These are phyloP conservation scores for Bipolaris victoriae DNA, from an alignment of 2,329 filamentous ascomycete genomes.

Conservation along the genomic window DNA sequence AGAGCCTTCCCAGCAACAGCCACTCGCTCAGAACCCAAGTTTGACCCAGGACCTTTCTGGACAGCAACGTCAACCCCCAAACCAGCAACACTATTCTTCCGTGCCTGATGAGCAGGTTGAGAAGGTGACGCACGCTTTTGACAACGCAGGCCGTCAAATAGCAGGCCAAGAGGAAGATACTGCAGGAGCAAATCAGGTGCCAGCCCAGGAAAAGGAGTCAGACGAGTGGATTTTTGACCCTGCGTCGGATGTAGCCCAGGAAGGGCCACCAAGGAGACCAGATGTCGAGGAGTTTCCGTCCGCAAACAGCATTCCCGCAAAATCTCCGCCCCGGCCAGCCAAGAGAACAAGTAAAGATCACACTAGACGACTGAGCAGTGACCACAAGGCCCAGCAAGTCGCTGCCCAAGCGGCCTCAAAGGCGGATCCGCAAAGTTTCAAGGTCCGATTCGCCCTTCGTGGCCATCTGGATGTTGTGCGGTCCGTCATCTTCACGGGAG, in stretches of 20 bases:
- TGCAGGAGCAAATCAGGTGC: conserved; percentile 45
- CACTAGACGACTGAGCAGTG: conserved; percentile 65
- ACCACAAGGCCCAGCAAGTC: conserved; percentile 64
- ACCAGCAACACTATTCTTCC: conserved; percentile 49
- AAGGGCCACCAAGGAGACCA: conserved; percentile 66
- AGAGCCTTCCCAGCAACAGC: conserved; percentile 52
- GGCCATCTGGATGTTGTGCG: conserved; percentile 94
- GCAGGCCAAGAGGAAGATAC: conserved; percentile 52
- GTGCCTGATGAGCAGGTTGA: conserved; percentile 63
- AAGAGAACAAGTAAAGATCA: conserved; percentile 72
- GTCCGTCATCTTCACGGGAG: conserved; percentile 94
- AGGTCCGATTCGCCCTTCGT: conserved; percentile 87
- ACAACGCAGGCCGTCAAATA: conserved; percentile 63
- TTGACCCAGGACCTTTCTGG: conserved; percentile 47
- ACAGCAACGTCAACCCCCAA: conserved; percentile 39
- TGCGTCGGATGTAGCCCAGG: conserved; percentile 63
- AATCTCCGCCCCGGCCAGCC: conserved; percentile 74
- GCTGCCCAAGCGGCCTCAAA: conserved; percentile 54
- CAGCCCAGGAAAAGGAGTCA: conserved; percentile 54
- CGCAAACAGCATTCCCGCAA: conserved; percentile 76
- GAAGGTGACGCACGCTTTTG: conserved; percentile 64
- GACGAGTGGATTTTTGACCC: conserved; percentile 95
- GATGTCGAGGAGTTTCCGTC: conserved; percentile 89
- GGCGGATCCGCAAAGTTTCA: conserved; percentile 79
- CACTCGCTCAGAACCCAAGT: conserved; percentile 44